Evolutionary conservation across 495 filamentous ascomycete species (phyloP), one percentile per base, ranked within the genome.

Genomic region (Hapsidospora chrysogenum): DNA sequence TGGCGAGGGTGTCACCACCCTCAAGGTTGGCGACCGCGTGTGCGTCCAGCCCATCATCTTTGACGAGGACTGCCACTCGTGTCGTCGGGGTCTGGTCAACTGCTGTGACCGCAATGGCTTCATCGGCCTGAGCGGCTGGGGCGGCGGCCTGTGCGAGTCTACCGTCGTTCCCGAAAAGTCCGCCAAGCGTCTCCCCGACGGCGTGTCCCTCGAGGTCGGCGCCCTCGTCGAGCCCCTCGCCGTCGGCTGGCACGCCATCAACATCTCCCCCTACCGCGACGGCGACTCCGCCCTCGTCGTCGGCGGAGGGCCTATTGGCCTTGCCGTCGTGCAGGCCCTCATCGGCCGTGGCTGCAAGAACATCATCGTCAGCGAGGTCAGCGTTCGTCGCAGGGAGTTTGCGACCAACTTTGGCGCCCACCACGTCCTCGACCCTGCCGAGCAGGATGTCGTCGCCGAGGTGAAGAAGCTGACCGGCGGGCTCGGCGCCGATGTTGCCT

Each of bases 231-330:
- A 80, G 38, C 75, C 75, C 1, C 53, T 79, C 0, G 53, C 70
- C 8, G 74, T 78, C 3, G 75, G 61, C 35, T 79, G 73, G 73
- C 73, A 79, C 47, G 72, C 71, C n/a, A 64, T 78, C 27, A 65
- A 63, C 13, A 47, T 60, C 29, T 64, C 60, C 11, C 57, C 63
- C 0, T 58, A 72, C 43, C 62, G 73, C 36, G 38, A 48, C 11
- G 54, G 55, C n/a, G 56, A 70, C 34, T 54, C 55, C 2, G 62
- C 61, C 3, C 46, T 79, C 13, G 53, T 80, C 17, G 45, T 76
- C 7, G 75, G 75, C 14, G 72, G 63, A 3, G 75, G 73, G 0
- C 73, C 75, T 0, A 73, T 80, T 28, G 73, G 75, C 4, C 53
- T 79, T n/a, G 56, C 64, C 4, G 57, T 77, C 16, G 57, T 77